Base-by-base conservation (phyloP, 805 yeast genomes). In the Tetrapisispora arboricola region DNA sequence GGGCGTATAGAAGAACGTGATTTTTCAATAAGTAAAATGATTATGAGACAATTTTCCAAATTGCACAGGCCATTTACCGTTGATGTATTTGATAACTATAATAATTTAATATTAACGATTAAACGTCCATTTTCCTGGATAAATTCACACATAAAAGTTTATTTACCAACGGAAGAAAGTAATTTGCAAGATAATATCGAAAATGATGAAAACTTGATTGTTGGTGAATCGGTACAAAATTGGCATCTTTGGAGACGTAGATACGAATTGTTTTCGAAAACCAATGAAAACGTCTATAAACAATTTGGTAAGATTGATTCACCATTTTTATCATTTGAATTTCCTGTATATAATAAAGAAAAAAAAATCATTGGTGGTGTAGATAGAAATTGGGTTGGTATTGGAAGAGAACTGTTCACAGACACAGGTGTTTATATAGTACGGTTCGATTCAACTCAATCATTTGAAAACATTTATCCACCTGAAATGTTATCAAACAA, bases 181-280 rank as follows among this genome's bases (percentile, higher is more conserved):
- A 5, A 25, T 24, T 3, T 15, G 18, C 42, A 41, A 11, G 20
- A 38, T n/a, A n/a, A n/a, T n/a, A n/a, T n/a, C n/a, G n/a, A n/a
- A n/a, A n/a, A n/a, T n/a, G n/a, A n/a, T 36, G 64, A 64, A 12
- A 72, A 70, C 0, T 56, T 65, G 1, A 54, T 77, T 4, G 65
- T 92, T 16, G 97, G 97, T 1, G 96, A 90, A 58, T 74, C 85
- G 21, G 76, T 83, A 5, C 98, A 92, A 61, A 79, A 82, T 48
- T 92, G 96, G 96, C 97, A 92, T 65, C 67, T 81, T 32, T 88
- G 96, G 95, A 73, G 97, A 57, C 70, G 98, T 43, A 65, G 81
- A 37, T 92, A 92, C 61, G 85, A 88, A 54, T 65, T 92, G 50
- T 92, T 84, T 57, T 67, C 73, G 48, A 48, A 50, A 34, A 3